These are phyloP conservation scores for Ceratocystis lukuohia DNA, from an alignment of 2,329 filamentous ascomycete species.

Conservation along the genomic window DNA sequence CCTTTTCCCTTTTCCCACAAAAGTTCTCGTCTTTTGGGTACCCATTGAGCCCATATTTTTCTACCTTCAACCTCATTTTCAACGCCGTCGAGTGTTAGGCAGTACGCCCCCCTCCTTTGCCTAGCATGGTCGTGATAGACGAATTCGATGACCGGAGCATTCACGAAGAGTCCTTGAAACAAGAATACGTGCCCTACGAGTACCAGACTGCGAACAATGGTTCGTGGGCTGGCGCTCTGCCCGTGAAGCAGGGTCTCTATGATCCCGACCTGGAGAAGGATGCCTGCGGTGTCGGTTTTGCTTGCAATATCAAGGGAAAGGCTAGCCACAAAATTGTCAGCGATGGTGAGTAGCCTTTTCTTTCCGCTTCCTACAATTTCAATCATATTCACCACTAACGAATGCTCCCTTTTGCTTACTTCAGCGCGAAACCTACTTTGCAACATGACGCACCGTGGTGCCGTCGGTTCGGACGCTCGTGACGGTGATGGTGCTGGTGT, in stretches of 20 bases:
- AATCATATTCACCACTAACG: neutral
- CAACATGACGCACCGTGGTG: slow-evolving; percentile 99
- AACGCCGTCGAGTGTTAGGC: slow-evolving; percentile 6
- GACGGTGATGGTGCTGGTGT: slow-evolving; percentile 97
- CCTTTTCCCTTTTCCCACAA: neutral
- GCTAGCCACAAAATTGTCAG: slow-evolving; percentile 96
- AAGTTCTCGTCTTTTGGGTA: neutral
- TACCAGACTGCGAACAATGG: slow-evolving; percentile 75
- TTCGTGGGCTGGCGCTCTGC: slow-evolving; percentile 88
- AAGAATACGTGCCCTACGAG: slow-evolving; percentile 58
- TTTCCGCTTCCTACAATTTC: neutral
- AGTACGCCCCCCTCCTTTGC: slow-evolving; percentile 29
- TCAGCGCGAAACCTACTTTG: slow-evolving; percentile 82
- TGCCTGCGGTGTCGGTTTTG: slow-evolving; percentile 98
- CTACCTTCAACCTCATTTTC: slow-evolving; percentile 5
- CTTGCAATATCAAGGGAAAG: slow-evolving; percentile 96
- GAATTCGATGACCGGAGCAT: slow-evolving; percentile 56
- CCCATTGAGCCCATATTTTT: neutral
- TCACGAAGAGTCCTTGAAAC: slow-evolving; percentile 42
- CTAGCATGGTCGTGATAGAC: slow-evolving; percentile 54
- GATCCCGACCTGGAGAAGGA: slow-evolving; percentile 94
- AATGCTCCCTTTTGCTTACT: neutral
- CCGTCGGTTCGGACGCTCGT: slow-evolving; percentile 91
- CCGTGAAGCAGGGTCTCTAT: slow-evolving; percentile 95
- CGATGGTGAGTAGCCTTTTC: slow-evolving; percentile 76